Percentiles rank a stretch among this genome's conserved stretches.
Evolutionary conservation across 306 rosid species (phyloP).

Genomic region (Fragaria iinumae): DNA sequence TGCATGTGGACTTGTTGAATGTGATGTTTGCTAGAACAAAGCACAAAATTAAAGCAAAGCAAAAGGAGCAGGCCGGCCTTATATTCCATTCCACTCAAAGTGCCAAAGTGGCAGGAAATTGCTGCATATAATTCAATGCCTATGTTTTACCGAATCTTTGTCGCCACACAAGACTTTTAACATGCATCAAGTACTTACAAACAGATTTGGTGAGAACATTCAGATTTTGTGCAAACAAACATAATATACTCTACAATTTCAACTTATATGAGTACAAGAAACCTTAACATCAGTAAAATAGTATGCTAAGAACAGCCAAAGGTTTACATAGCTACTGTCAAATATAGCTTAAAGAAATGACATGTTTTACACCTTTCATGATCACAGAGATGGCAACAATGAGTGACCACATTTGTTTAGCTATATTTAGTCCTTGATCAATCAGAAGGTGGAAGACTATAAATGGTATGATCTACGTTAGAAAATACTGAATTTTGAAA

Average conservation of each 20-base stretch:
- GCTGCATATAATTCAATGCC: slow-evolving; percentile 1
- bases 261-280: neutral
- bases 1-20: neutral
- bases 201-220: neutral
- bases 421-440: neutral
- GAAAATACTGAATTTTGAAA: neutral
- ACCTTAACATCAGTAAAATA: neutral
- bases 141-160: slow-evolving; percentile 9
- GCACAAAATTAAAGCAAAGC: neutral
- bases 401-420: neutral
- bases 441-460: neutral
- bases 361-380: neutral
- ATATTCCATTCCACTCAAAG: slow-evolving; percentile 6
- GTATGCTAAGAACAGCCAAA: neutral
- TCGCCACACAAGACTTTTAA: neutral
- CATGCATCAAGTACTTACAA: neutral
- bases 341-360: too few relatives aligned
- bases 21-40: slow-evolving; percentile 1
- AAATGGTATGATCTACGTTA: neutral
- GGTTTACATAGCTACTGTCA: neutral
- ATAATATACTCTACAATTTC: neutral
- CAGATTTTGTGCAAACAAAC: neutral
- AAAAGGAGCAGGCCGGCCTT: slow-evolving; percentile 1
- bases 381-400: slow-evolving; percentile 7
- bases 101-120: neutral